These are phyloP conservation scores for Aspergillus sclerotioniger DNA, from an alignment of 495 filamentous ascomycete species.

Conservation along the genomic window DNA sequence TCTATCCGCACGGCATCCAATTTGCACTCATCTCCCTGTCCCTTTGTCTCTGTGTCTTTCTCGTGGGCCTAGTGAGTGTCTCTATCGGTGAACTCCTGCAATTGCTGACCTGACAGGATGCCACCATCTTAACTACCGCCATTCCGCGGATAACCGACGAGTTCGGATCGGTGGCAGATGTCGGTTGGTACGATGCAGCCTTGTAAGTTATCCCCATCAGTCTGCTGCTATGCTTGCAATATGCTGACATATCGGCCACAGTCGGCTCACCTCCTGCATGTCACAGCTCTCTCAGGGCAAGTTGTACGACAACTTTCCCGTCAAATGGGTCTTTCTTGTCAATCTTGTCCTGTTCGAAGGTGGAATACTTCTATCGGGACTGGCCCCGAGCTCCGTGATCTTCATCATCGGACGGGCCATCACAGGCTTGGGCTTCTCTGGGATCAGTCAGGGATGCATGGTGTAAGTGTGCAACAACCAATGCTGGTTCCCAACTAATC, in stretches of 20 bases:
- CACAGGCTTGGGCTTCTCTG: neutral
- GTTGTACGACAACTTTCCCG: neutral
- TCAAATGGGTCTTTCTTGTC: slow-evolving; percentile 1
- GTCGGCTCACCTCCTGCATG: neutral
- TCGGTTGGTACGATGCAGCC: neutral
- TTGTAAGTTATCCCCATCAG: neutral
- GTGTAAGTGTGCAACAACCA: neutral
- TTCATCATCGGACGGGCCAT: slow-evolving; percentile 1
- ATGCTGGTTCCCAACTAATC: neutral
- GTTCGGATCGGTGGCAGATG: neutral
- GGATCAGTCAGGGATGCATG: neutral
- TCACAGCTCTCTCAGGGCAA: neutral
- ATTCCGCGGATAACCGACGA: neutral
- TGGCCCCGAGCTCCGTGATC: neutral
- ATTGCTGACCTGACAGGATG: neutral
- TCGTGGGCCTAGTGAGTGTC: neutral
- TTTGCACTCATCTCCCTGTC: neutral
- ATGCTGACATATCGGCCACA: neutral
- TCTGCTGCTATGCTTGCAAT: neutral
- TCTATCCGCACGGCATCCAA: neutral
- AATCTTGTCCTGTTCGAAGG: neutral
- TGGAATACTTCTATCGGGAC: neutral
- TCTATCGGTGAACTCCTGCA: neutral
- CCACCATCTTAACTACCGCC: neutral
- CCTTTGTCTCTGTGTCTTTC: neutral